These are phyloP conservation scores for Fusarium temperatum DNA, from an alignment of 2,329 filamentous ascomycete species.

Conservation along the genomic window DNA sequence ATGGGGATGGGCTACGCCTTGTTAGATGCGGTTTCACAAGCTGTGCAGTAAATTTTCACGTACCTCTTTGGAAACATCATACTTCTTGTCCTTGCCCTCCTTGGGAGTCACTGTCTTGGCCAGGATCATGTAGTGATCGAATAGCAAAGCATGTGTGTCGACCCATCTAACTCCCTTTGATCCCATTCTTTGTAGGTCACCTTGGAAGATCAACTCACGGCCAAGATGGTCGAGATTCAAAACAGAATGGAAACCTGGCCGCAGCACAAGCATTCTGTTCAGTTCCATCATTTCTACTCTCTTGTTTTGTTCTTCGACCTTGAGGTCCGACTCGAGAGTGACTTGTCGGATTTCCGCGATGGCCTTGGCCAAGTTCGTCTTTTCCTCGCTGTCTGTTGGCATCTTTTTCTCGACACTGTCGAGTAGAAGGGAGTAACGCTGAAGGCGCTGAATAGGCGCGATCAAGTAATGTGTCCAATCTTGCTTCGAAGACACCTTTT, in stretches of 20 bases:
- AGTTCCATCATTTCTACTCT: conserved; percentile 90
- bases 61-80: conserved; percentile 92
- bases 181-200: conserved; percentile 88
- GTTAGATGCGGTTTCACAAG: conserved; percentile 35
- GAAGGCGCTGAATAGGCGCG: conserved; percentile 88
- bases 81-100: conserved; percentile 78
- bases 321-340: conserved; percentile 88
- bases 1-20: conserved; percentile 81
- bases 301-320: conserved; percentile 91
- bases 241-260: conserved; percentile 88
- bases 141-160: conserved; percentile 91
- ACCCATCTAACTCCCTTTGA: conserved; percentile 92
- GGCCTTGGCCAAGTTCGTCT: conserved; percentile 81
- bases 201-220: conserved; percentile 86
- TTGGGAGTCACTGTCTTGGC: conserved; percentile 81
- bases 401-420: conserved; percentile 86
- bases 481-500: conserved; percentile 82
- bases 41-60: conserved; percentile 40
- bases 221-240: conserved; percentile 95
- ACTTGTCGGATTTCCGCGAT: conserved; percentile 93
- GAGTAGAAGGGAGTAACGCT: conserved; percentile 87
- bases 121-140: conserved; percentile 95
- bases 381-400: conserved; percentile 86
- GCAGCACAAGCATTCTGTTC: conserved; percentile 81
- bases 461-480: conserved; percentile 97